These are phyloP conservation scores for Sclerotinia glacialis DNA, from an alignment of 2,329 filamentous ascomycete genomes.

Conservation along the genomic window DNA sequence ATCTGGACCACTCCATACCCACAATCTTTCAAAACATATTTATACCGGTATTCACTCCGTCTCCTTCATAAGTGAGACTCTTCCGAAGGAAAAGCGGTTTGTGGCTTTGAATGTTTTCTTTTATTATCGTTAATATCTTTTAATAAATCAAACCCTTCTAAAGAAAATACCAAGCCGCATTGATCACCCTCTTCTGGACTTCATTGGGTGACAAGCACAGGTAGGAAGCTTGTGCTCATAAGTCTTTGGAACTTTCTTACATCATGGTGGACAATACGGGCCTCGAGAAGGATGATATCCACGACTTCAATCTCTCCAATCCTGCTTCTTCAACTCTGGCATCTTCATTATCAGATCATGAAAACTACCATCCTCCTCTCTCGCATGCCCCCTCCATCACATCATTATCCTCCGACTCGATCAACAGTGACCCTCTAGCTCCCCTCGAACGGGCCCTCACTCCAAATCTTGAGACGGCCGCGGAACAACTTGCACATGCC, in stretches of 20 bases:
- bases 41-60: background rate
- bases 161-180: background rate
- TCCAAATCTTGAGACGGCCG: conserved; percentile 42
- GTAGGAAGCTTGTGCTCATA: background rate
- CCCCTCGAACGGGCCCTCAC: conserved; percentile 44
- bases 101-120: background rate
- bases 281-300: conserved; percentile 28
- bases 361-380: conserved; percentile 27
- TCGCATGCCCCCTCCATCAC: conserved; percentile 8
- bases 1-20: background rate
- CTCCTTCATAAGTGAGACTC: background rate
- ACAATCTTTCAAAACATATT: background rate
- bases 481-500: conserved; percentile 41
- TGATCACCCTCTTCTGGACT: background rate
- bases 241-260: background rate
- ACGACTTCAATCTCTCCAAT: conserved; percentile 11
- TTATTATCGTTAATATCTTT: no score
- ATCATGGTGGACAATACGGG: conserved; percentile 27
- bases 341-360: conserved; percentile 23
- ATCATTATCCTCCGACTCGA: conserved; percentile 28
- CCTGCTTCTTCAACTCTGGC: conserved; percentile 19
- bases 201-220: background rate
- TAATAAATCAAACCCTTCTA: background rate
- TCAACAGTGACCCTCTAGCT: conserved; percentile 38
- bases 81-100: background rate